Percentiles rank a stretch among this genome's conserved stretches.
Evolutionary conservation across 345 rosid genomes (phyloP).

Genomic region (Clarkia xantiana): DNA sequence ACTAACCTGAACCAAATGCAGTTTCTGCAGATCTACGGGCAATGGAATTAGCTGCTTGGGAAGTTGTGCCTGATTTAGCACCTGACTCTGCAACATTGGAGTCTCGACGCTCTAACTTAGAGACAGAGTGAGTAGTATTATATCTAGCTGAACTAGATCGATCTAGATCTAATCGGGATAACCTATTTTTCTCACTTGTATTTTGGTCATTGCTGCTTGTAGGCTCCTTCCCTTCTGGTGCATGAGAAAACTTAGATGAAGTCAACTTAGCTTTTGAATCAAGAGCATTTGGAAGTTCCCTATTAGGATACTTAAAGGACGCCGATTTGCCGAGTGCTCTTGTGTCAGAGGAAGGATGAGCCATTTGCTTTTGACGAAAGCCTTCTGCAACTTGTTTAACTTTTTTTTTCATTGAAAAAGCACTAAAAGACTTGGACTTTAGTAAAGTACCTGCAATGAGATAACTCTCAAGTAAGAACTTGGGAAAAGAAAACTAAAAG

Average conservation of each 20-base stretch:
- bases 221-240: slow-evolving; percentile 39
- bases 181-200: slow-evolving; percentile 29
- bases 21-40: slow-evolving; percentile 29
- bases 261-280: slow-evolving; percentile 46
- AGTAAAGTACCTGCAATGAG: slow-evolving; percentile 41
- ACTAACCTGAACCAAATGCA: slow-evolving; percentile 42
- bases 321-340: slow-evolving; percentile 51
- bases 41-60: slow-evolving; percentile 34
- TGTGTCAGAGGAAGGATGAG: slow-evolving; percentile 23
- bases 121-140: slow-evolving; percentile 22
- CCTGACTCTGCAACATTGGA: slow-evolving; percentile 37
- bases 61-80: slow-evolving; percentile 38
- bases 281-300: slow-evolving; percentile 28
- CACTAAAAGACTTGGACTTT: slow-evolving; percentile 69
- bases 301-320: slow-evolving; percentile 47
- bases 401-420: slow-evolving; percentile 41
- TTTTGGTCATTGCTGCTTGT: slow-evolving; percentile 45
- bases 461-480: slow-evolving; percentile 2
- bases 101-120: slow-evolving; percentile 47
- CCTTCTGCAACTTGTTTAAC: slow-evolving; percentile 53
- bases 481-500: neutral
- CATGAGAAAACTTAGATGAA: slow-evolving; percentile 33
- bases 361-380: slow-evolving; percentile 42
- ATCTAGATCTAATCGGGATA: slow-evolving; percentile 24
- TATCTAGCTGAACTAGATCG: slow-evolving; percentile 11